Base-by-base conservation (phyloP, 2,329 filamentous ascomycete genomes). In the Stemphylium vesicarium region DNA sequence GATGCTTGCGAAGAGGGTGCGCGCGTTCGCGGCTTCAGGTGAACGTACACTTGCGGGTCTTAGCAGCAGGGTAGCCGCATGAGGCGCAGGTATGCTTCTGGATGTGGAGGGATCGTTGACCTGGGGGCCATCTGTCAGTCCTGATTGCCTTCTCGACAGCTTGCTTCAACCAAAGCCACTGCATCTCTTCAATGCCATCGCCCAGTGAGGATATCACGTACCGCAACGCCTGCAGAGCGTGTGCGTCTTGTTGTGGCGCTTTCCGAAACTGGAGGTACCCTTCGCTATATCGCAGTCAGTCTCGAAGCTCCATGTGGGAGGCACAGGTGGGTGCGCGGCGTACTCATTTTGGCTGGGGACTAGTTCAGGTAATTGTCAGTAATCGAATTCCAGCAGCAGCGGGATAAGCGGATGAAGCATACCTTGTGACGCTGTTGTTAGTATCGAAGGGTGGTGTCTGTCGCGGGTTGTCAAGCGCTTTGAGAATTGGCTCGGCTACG, bases 181-280 rank as follows among this genome's bases (percentile, higher is more conserved):
- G 37, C 29, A 37, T 35, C 37, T 35, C 37, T 57, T 59, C 53
- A 57, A 48, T 47, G 58, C 49, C 20, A 36, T 47, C 42, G 41
- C 42, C 50, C 42, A 52, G 52, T 39, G 50, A 48, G 41, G 52
- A 11, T 46, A 62, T 66, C 75, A 92, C 90, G 87, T 83, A 95
- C 92, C 93, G 88, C 92, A 97, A 84, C 93, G 93, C 87, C 93
- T 90, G 91, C 93, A 97, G 82, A 97, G 85, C 81, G 89, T 92
- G 88, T 97, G 93, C 85, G 92, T 92, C 89, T 96, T 96, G 88
- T 94, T 96, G 87, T 96, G 92, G 88, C 92, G 88, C 82, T 88
- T 88, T 77, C 85, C 85, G 79, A 88, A 88, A 80, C 84, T 86
- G 77, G 84, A 86, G 75, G 85, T 88, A 85, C 86, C 86, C 85